Conservation (phyloP, 2,329 filamentous ascomycete genomes). For the Clarireedia homoeocarpa region DNA sequence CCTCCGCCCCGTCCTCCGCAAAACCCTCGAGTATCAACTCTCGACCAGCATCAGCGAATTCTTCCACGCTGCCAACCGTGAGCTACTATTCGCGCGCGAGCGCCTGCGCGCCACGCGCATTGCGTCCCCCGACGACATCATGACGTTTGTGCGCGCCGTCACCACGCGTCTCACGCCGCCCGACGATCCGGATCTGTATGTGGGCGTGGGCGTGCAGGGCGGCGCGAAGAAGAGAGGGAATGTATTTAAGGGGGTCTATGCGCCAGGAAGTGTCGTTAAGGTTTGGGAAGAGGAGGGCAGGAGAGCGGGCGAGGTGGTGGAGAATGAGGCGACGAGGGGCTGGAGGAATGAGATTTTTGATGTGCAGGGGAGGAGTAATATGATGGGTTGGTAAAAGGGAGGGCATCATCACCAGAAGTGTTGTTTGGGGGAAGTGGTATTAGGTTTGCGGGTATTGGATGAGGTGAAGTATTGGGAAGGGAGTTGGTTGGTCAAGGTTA, state of each 20-base stretch:
- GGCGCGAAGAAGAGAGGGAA: constrained; percentile 45
- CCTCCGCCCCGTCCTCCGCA: constrained; percentile 71
- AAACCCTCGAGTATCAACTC: constrained; percentile 71
- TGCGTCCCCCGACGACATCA: constrained; percentile 68
- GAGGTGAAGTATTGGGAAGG: too few relatives aligned
- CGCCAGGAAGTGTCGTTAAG: constrained; percentile 81
- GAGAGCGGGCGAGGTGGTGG: constrained; percentile 62
- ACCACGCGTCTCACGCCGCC: constrained; percentile 65
- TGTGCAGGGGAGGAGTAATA: constrained; percentile 23
- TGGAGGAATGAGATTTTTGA: constrained; percentile 86
- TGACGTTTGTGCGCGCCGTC: constrained; percentile 77
- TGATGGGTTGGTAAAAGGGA: background rate
- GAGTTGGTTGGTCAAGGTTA: too few relatives aligned
- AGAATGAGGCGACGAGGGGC: constrained; percentile 54
- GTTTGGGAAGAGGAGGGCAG: constrained; percentile 79
- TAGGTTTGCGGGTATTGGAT: too few relatives aligned
- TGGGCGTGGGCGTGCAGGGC: constrained; percentile 60
- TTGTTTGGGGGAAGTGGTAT: too few relatives aligned
- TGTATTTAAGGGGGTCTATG: constrained; percentile 77
- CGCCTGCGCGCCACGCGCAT: constrained; percentile 79
- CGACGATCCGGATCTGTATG: constrained; percentile 69
- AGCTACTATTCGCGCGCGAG: constrained; percentile 80
- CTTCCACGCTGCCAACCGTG: constrained; percentile 70
- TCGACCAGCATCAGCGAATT: constrained; percentile 61
- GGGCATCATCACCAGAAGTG: background rate